Evolutionary conservation across 192 early-diverging fungal species (phyloP).

Genomic region (Coemansia sp.): DNA sequence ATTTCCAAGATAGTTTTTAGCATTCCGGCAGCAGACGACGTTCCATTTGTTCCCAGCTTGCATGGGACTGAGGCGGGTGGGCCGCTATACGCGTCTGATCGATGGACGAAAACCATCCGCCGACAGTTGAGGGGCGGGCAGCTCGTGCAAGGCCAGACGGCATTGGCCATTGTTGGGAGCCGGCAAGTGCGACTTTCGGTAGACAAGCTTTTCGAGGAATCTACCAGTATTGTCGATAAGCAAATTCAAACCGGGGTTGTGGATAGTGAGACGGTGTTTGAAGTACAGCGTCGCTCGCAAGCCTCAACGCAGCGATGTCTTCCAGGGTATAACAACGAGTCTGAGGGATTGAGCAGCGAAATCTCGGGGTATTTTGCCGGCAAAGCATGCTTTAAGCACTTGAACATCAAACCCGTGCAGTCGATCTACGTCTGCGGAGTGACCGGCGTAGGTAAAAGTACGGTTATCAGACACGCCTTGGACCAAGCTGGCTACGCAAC

Average conservation of each 20-base stretch:
- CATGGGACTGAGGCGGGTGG: background rate
- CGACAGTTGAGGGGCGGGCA: background rate
- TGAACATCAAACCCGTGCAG: constrained; percentile 23
- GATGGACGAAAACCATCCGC: background rate
- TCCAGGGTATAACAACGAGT: constrained; percentile 31
- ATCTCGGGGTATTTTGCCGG: constrained; percentile 30
- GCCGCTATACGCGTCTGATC: background rate
- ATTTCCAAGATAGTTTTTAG: background rate
- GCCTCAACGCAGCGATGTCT: background rate
- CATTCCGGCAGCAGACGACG: background rate
- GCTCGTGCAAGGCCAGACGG: background rate
- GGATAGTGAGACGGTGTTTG: background rate
- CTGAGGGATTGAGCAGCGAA: constrained; percentile 11
- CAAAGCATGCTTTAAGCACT: constrained; percentile 13
- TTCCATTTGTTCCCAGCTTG: background rate
- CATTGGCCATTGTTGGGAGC: background rate
- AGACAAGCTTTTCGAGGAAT: background rate
- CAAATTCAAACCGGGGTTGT: background rate
- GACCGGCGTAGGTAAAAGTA: constrained; percentile 36
- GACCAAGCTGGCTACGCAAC: constrained; percentile 13
- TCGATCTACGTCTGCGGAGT: constrained; percentile 21
- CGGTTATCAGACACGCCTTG: constrained; percentile 22
- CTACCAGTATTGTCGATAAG: background rate
- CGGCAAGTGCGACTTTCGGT: background rate
- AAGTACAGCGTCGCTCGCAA: background rate